Conservation (phyloP, 441 rosid species). For the Aquilaria agallochum region DNA sequence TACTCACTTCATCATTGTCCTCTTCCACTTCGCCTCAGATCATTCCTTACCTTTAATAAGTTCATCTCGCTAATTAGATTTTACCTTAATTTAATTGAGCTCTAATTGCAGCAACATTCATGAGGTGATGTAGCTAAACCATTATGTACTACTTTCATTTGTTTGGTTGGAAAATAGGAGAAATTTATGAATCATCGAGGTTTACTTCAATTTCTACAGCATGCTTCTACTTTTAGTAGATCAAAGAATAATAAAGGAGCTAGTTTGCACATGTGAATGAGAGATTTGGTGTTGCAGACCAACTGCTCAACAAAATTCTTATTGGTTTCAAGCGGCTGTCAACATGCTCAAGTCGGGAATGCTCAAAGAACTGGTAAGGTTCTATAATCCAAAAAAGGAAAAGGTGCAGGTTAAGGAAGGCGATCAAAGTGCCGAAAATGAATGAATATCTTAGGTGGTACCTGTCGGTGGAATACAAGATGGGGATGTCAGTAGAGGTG, state of each 20-base stretch:
- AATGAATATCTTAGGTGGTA: no score
- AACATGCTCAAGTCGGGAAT: no score
- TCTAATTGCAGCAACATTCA: constrained; percentile 31
- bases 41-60: constrained; percentile 11
- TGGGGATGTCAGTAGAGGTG: no score
- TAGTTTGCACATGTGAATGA: no score
- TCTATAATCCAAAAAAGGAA: no score
- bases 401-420: no score
- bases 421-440: no score
- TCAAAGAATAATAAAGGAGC: constrained; percentile 12
- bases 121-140: constrained; percentile 20
- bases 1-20: not conserved
- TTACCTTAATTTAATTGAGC: constrained; percentile 26
- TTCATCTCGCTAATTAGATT: constrained; percentile 14
- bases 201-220: constrained; percentile 11
- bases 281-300: no score
- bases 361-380: no score
- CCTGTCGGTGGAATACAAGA: no score
- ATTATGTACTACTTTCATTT: not conserved
- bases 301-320: no score
- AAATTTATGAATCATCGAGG: constrained; percentile 19
- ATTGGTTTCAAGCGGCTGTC: no score
- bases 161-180: constrained; percentile 29
- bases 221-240: constrained; percentile 23
- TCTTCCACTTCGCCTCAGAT: constrained; percentile 21